Conservation (phyloP, 2,329 filamentous ascomycete genomes). For the Fusarium sp. region DNA sequence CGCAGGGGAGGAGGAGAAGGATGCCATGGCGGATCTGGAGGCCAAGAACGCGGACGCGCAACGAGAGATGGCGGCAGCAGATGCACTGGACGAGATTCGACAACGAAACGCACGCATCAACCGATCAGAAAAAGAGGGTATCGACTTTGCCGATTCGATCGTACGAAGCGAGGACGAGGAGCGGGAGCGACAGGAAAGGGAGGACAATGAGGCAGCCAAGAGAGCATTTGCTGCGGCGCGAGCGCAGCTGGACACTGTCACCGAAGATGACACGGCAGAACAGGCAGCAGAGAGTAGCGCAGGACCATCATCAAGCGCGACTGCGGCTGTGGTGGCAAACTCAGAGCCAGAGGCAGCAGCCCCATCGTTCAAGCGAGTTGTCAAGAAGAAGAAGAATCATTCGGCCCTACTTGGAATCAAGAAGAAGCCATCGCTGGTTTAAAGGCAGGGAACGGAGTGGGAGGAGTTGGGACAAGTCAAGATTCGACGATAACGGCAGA, state of each 20-base stretch:
- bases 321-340: constrained; percentile 37
- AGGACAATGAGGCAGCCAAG: constrained; percentile 85
- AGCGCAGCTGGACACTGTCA: constrained; percentile 64
- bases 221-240: constrained; percentile 78
- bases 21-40: constrained; percentile 96
- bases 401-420: constrained; percentile 84
- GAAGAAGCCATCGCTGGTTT: constrained; percentile 77
- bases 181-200: constrained; percentile 75
- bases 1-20: constrained; percentile 76
- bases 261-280: constrained; percentile 57
- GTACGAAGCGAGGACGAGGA: constrained; percentile 69
- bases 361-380: constrained; percentile 78
- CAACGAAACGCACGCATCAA: constrained; percentile 91
- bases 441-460: constrained; percentile 16
- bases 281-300: constrained; percentile 29
- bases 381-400: constrained; percentile 90
- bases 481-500: not conserved
- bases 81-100: constrained; percentile 94
- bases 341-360: constrained; percentile 53
- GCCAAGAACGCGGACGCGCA: constrained; percentile 93
- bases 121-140: constrained; percentile 76
- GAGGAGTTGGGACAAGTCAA: not conserved
- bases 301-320: constrained; percentile 34
- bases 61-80: constrained; percentile 95
- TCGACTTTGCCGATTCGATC: constrained; percentile 69